These are phyloP conservation scores for Neurospora africana DNA, from an alignment of 495 filamentous ascomycete genomes.

Conservation along the genomic window DNA sequence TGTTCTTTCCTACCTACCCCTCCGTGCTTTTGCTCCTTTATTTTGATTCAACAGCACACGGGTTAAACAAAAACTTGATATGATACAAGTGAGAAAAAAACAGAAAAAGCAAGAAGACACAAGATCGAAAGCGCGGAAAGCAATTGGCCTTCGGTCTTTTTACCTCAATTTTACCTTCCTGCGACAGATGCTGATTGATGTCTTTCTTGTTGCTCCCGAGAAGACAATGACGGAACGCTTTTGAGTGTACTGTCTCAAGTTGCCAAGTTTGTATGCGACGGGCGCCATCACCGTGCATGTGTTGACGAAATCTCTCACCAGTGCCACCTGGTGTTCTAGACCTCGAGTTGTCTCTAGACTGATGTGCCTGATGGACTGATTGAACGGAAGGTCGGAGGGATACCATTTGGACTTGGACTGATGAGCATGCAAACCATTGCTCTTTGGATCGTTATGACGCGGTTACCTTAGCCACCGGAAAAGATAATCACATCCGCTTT, in stretches of 20 bases:
- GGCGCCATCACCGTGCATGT: not conserved
- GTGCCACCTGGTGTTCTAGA: not conserved
- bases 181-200: not conserved
- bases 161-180: not conserved
- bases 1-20: not conserved
- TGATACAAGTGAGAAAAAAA: not conserved
- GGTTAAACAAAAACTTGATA: not conserved
- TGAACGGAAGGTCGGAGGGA: not conserved
- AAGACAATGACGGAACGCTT: not conserved
- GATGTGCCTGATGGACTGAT: not conserved
- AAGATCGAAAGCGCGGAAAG: not conserved
- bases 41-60: not conserved
- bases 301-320: not conserved
- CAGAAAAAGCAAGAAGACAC: not conserved
- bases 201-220: not conserved
- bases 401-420: not conserved
- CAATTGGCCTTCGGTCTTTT: not conserved
- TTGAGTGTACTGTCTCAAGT: not conserved
- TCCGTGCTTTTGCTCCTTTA: not conserved
- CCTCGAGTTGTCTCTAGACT: not conserved
- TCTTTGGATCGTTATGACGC: not conserved
- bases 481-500: not conserved
- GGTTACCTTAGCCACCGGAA: not conserved
- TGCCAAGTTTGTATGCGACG: not conserved
- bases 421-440: not conserved